A percentile compares a stretch with the other conserved stretches of the same genome.
phyloP scores from a whole-genome alignment of 768 basidiomycete genomes.

The Paxillus rubicundulus region DNA sequence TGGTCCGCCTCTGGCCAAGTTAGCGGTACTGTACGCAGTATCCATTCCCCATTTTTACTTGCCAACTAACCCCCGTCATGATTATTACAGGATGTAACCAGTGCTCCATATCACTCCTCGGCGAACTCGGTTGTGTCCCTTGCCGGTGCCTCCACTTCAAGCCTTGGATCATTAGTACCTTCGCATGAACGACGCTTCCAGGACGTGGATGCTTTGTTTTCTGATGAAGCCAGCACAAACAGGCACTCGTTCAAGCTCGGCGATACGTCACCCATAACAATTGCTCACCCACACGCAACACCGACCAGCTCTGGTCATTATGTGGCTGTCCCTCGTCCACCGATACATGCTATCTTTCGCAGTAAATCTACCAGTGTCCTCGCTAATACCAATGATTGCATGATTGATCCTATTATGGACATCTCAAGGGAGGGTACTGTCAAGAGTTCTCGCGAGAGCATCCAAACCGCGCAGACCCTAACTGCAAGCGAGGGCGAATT shows the following conservation, averaged over 20 bases:
- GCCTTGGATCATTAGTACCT: constrained; percentile 30
- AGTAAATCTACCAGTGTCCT: constrained; percentile 5
- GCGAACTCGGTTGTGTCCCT: constrained; percentile 12
- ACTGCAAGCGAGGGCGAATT: constrained; percentile 1
- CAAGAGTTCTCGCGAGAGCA: constrained; percentile 3
- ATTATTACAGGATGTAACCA: constrained; percentile 7
- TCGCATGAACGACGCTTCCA: constrained; percentile 24
- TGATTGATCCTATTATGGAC: constrained; percentile 1
- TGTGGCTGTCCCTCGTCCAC: neutral
- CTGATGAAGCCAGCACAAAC: constrained; percentile 2
- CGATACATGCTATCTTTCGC: constrained; percentile 7
- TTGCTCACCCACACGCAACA: neutral
- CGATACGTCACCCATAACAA: constrained; percentile 8
- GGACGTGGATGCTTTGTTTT: constrained; percentile 4
- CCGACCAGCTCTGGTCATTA: constrained; percentile 1
- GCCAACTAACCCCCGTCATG: constrained; percentile 5
- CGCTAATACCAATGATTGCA: neutral
- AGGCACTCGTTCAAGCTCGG: neutral
- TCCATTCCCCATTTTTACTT: neutral
- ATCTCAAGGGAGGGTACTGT: neutral
- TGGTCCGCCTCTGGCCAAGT: constrained; percentile 10
- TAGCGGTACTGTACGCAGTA: constrained; percentile 11
- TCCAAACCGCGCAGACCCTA: constrained; percentile 8
- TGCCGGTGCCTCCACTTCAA: constrained; percentile 27
- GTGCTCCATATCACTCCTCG: neutral